Evolutionary conservation across 2,329 filamentous ascomycete species (phyloP).

Genomic region (Trichoderma sp.): DNA sequence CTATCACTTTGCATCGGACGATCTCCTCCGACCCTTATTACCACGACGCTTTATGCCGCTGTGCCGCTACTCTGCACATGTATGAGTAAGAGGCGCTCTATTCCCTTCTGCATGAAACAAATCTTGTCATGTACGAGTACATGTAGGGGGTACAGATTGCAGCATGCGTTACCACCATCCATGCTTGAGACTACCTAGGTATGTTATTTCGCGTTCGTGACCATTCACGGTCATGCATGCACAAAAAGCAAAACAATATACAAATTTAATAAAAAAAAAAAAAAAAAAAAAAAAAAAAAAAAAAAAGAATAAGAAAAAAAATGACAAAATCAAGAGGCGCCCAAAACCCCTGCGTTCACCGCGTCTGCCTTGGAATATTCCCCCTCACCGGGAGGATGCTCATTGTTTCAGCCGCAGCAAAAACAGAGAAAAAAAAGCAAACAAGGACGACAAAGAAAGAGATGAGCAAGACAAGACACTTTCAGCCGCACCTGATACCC

Average conservation of each 20-base stretch:
- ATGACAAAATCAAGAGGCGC: neutral
- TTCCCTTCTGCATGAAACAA: neutral
- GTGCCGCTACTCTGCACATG: neutral
- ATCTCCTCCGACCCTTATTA: neutral
- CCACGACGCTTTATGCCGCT: neutral
- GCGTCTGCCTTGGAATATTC: neutral
- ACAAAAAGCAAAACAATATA: neutral
- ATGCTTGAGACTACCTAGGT: neutral
- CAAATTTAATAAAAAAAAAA: neutral
- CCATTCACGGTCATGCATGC: neutral
- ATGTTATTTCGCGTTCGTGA: neutral
- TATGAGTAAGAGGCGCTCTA: neutral
- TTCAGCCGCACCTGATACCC: constrained; percentile 9
- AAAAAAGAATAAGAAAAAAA: neutral
- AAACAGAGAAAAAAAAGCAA: neutral
- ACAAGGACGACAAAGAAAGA: neutral
- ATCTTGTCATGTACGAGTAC: neutral
- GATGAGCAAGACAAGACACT: neutral
- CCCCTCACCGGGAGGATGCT: neutral
- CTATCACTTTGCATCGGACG: neutral
- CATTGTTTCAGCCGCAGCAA: neutral
- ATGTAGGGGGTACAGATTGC: neutral
- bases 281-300: no score
- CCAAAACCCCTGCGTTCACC: neutral
- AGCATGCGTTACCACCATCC: neutral